These are phyloP conservation scores for Juglanconis juglandina DNA, from an alignment of 2,329 filamentous ascomycete species.

Conservation along the genomic window DNA sequence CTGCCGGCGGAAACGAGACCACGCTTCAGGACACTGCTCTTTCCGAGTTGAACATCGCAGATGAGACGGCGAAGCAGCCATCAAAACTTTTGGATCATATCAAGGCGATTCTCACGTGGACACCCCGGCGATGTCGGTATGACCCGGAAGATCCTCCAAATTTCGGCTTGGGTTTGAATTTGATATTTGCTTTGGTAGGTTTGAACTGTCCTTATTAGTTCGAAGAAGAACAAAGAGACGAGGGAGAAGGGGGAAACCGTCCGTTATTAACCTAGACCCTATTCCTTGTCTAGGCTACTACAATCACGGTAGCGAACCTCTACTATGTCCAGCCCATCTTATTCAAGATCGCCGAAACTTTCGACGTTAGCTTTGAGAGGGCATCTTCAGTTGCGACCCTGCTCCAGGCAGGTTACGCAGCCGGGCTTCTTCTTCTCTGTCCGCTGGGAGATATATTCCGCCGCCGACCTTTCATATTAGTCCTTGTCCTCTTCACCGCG, in stretches of 20 bases:
- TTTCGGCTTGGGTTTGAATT: constrained; percentile 66
- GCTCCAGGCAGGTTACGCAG: constrained; percentile 76
- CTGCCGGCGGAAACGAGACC: neutral
- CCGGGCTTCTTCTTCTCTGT: constrained; percentile 69
- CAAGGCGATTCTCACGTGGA: constrained; percentile 46
- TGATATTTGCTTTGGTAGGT: constrained; percentile 64
- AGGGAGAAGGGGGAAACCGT: neutral
- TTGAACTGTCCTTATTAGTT: neutral
- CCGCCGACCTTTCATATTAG: constrained; percentile 66
- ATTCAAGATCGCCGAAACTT: constrained; percentile 69
- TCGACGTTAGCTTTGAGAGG: constrained; percentile 66
- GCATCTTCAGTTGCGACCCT: constrained; percentile 68
- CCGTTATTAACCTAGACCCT: neutral
- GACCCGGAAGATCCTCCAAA: constrained; percentile 61
- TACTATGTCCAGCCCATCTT: constrained; percentile 81
- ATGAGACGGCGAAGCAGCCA: constrained; percentile 11
- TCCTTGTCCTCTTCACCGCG: constrained; percentile 64
- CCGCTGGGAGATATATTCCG: constrained; percentile 70
- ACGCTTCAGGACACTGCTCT: neutral
- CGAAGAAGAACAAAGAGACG: neutral
- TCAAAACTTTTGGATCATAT: neutral
- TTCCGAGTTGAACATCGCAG: no score
- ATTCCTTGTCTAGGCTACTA: constrained; percentile 39
- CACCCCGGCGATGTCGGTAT: constrained; percentile 65
- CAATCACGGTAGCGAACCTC: constrained; percentile 74